phyloP scores from a whole-genome alignment of 164 flowering plant genomes.

The Euptelea pleiosperma region DNA sequence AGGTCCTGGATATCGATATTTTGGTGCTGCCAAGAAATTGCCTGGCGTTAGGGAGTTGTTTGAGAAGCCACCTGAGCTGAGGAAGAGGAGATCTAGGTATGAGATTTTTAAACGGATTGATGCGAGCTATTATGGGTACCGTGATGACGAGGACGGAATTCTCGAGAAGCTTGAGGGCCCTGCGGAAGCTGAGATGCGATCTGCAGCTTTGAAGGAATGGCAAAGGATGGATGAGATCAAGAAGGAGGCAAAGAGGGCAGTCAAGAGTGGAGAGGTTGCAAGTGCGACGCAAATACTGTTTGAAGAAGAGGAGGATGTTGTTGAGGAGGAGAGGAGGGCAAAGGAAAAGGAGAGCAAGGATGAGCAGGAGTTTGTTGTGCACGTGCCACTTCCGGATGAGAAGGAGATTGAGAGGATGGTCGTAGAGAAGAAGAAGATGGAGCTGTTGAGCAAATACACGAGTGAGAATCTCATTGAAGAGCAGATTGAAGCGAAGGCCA shows the following conservation, averaged over 20 bases:
- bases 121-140: slow-evolving; percentile 87
- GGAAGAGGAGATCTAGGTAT: slow-evolving; percentile 73
- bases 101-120: slow-evolving; percentile 91
- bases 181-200: slow-evolving; percentile 68
- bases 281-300: slow-evolving; percentile 45
- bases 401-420: slow-evolving; percentile 94
- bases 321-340: slow-evolving; percentile 71
- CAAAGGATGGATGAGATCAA: slow-evolving; percentile 59
- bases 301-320: slow-evolving; percentile 86
- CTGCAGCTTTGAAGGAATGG: slow-evolving; percentile 68
- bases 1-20: slow-evolving; percentile 88
- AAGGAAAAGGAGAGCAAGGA: slow-evolving; percentile 37
- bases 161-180: slow-evolving; percentile 68
- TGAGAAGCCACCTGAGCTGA: slow-evolving; percentile 89
- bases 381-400: slow-evolving; percentile 90
- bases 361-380: slow-evolving; percentile 74
- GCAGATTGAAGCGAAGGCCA: slow-evolving; percentile 73
- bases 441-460: slow-evolving; percentile 68
- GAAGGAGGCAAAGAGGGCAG: slow-evolving; percentile 73
- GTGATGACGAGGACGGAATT: slow-evolving; percentile 93
- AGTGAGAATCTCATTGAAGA: slow-evolving; percentile 68
- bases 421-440: slow-evolving; percentile 93
- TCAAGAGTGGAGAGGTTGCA: slow-evolving; percentile 78
- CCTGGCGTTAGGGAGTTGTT: slow-evolving; percentile 89
- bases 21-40: slow-evolving; percentile 90